A percentile compares a stretch with the other conserved stretches of the same genome.
These are phyloP conservation scores for Collybia mongolica DNA, from an alignment of 768 basidiomycete species.

Conservation along the genomic window DNA sequence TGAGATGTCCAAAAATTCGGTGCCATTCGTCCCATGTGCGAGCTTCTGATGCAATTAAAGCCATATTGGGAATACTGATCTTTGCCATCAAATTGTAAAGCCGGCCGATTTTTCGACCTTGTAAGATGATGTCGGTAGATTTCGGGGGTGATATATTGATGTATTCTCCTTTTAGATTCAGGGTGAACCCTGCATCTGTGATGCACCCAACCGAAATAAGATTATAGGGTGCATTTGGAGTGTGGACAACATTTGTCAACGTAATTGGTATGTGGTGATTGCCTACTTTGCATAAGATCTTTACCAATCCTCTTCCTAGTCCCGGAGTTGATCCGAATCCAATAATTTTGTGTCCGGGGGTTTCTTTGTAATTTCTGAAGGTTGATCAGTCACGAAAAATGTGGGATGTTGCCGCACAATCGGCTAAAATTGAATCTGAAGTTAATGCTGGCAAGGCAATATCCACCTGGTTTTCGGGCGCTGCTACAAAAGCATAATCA, in stretches of 20 bases:
- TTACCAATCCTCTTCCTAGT: no score
- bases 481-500: background rate
- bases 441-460: no score
- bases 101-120: constrained; percentile 5
- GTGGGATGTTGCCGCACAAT: no score
- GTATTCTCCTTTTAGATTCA: background rate
- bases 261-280: no score
- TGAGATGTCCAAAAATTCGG: constrained; percentile 21
- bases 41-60: background rate
- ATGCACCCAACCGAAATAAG: constrained; percentile 16
- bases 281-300: no score
- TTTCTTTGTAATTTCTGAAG: no score
- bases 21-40: constrained; percentile 28
- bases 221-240: no score
- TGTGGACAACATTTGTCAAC: no score
- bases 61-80: constrained; percentile 1
- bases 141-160: constrained; percentile 1
- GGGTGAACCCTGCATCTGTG: constrained; percentile 7
- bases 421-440: no score
- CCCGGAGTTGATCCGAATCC: no score
- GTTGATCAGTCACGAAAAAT: no score
- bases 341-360: background rate
- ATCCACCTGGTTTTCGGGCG: no score
- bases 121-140: background rate
- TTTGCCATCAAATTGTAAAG: constrained; percentile 18